Percentiles rank a stretch among this genome's conserved stretches.
Conservation (phyloP, 257 asterid genomes). For the Scutellaria galericulata region DNA sequence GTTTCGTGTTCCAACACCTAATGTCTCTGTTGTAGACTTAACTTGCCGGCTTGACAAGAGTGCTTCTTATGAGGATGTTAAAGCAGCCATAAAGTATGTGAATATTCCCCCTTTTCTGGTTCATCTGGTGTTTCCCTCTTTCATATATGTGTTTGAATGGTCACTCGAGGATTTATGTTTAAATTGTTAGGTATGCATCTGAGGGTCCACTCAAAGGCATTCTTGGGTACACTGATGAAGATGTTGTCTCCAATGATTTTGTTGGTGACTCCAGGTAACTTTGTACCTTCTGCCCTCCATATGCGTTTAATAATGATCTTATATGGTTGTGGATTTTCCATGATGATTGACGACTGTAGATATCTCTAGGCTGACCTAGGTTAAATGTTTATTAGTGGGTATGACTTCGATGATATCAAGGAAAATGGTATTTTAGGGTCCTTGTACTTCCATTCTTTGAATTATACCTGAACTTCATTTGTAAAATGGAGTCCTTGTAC, state of each 20-base stretch:
- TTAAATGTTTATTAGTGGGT: no score
- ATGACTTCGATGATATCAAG: no score
- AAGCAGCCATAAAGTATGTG: slow-evolving; percentile 86
- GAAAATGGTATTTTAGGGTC: no score
- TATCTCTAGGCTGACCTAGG: not conserved
- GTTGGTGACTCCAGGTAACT: slow-evolving; percentile 90
- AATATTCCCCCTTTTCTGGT: slow-evolving; percentile 3
- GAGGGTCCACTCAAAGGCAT: slow-evolving; percentile 93
- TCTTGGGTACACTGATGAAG: slow-evolving; percentile 98
- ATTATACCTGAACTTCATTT: no score
- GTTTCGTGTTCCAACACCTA: slow-evolving; percentile 97
- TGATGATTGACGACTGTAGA: not conserved
- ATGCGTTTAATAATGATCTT: not conserved
- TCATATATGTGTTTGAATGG: not conserved
- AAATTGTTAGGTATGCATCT: slow-evolving; percentile 73
- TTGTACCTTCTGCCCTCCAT: slow-evolving; percentile 3
- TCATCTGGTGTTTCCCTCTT: not conserved
- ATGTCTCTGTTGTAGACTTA: slow-evolving; percentile 96
- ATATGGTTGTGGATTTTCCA: not conserved
- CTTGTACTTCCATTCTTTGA: no score
- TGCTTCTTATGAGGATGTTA: slow-evolving; percentile 96
- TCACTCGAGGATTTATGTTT: slow-evolving; percentile 4
- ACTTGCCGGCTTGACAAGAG: slow-evolving; percentile 90
- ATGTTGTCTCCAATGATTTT: slow-evolving; percentile 97
- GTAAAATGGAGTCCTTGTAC: no score